A percentile compares a stretch with the other conserved stretches of the same genome.
Evolutionary conservation across 768 basidiomycete genomes (phyloP).

Genomic region (Tylopilus rubrobrunneus): DNA sequence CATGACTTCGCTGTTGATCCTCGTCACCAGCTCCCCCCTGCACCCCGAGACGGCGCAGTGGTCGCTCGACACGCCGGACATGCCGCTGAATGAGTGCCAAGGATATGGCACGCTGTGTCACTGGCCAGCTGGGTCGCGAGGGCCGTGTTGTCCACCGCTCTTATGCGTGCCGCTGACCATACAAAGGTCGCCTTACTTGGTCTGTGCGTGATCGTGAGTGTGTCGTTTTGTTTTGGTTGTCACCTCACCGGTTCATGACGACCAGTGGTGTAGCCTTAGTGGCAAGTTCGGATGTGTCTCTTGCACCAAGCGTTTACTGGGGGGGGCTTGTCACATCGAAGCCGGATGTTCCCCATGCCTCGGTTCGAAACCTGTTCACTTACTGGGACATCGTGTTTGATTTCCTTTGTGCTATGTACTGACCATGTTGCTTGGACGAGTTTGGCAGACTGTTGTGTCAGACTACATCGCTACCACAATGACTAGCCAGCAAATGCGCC

Average conservation of each 20-base stretch:
- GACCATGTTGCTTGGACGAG: too few relatives aligned
- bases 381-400: too few relatives aligned
- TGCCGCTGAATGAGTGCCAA: not conserved
- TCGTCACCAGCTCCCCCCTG: conserved; percentile 4
- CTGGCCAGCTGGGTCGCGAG: conserved; percentile 13
- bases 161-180: conserved; percentile 10
- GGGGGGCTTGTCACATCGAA: too few relatives aligned
- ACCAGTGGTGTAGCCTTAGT: too few relatives aligned
- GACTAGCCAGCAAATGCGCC: too few relatives aligned
- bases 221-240: not conserved
- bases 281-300: too few relatives aligned
- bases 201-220: conserved; percentile 3
- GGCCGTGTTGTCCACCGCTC: conserved; percentile 13
- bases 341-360: too few relatives aligned
- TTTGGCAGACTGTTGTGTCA: too few relatives aligned
- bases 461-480: too few relatives aligned
- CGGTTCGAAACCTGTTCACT: too few relatives aligned
- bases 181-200: conserved; percentile 6
- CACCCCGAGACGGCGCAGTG: not conserved
- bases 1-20: not conserved
- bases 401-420: too few relatives aligned
- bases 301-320: too few relatives aligned
- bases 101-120: conserved; percentile 9
- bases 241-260: not conserved
- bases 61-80: not conserved